These are phyloP conservation scores for Dionaea muscipula DNA, from an alignment of 179 eudicot species.

Conservation along the genomic window DNA sequence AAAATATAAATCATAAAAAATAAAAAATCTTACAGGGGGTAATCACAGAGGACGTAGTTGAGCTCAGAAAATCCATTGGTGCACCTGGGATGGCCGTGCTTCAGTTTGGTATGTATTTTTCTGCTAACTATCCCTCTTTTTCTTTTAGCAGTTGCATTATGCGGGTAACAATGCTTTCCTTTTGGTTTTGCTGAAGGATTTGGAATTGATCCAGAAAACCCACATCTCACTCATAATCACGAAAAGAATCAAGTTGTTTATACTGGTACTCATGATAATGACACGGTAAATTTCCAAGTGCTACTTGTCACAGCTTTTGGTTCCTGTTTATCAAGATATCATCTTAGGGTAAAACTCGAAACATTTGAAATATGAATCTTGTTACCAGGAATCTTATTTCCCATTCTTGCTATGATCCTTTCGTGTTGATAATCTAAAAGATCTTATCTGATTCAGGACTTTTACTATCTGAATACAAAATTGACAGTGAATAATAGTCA, in stretches of 20 bases:
- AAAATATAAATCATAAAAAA: too few relatives aligned
- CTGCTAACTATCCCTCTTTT: slow-evolving; percentile 5
- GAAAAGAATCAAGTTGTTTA: slow-evolving; percentile 88
- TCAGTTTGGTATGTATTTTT: slow-evolving; percentile 62
- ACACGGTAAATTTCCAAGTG: slow-evolving; percentile 45
- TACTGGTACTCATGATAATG: slow-evolving; percentile 97
- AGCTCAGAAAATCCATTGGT: slow-evolving; percentile 71
- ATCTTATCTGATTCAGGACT: too few relatives aligned
- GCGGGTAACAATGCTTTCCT: not conserved
- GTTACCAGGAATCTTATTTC: too few relatives aligned
- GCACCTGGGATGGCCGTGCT: slow-evolving; percentile 99
- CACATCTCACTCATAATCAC: slow-evolving; percentile 93
- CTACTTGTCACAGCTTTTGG: slow-evolving; percentile 2
- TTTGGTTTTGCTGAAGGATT: slow-evolving; percentile 37
- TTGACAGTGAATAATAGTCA: too few relatives aligned
- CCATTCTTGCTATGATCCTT: too few relatives aligned
- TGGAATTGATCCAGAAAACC: slow-evolving; percentile 90
- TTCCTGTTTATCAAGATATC: not conserved
- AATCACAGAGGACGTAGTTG: slow-evolving; percentile 86
- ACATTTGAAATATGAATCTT: not conserved
- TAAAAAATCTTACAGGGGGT: slow-evolving; percentile 85
- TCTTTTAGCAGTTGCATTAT: not conserved
- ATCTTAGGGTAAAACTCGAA: not conserved
- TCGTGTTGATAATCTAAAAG: too few relatives aligned
- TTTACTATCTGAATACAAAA: too few relatives aligned